phyloP scores from a whole-genome alignment of 2,329 filamentous ascomycete species.

The Ambrosiella beaveri region DNA sequence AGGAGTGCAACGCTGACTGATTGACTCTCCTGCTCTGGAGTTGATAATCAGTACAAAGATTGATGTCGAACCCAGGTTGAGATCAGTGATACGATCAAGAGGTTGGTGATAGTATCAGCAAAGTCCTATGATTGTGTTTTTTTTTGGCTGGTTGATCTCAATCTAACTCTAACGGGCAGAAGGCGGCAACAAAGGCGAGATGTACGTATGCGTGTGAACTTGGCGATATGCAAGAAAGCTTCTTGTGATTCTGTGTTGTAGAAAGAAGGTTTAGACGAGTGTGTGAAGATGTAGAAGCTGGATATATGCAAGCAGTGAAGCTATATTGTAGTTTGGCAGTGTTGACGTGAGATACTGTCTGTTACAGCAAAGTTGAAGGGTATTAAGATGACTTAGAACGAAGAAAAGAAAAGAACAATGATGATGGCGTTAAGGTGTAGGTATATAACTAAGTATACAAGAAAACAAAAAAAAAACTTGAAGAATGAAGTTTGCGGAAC shows the following conservation, averaged over 20 bases:
- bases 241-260: not conserved
- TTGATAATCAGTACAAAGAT: too few species aligned
- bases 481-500: not conserved
- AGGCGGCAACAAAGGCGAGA: not conserved
- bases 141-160: not conserved
- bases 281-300: not conserved
- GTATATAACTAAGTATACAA: not conserved
- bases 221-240: not conserved
- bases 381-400: not conserved
- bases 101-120: not conserved
- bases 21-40: too few species aligned
- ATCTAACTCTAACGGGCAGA: not conserved
- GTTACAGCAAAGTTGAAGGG: too few species aligned
- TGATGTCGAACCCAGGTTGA: not conserved
- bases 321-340: too few species aligned
- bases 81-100: not conserved
- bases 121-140: not conserved
- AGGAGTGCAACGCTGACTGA: not conserved
- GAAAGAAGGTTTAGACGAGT: not conserved
- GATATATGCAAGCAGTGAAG: not conserved
- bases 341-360: too few species aligned
- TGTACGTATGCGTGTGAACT: not conserved
- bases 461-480: not conserved
- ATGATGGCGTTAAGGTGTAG: too few species aligned
- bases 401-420: not conserved